Base-by-base conservation (phyloP, 306 rosid species). In the Castanospermum australe region DNA sequence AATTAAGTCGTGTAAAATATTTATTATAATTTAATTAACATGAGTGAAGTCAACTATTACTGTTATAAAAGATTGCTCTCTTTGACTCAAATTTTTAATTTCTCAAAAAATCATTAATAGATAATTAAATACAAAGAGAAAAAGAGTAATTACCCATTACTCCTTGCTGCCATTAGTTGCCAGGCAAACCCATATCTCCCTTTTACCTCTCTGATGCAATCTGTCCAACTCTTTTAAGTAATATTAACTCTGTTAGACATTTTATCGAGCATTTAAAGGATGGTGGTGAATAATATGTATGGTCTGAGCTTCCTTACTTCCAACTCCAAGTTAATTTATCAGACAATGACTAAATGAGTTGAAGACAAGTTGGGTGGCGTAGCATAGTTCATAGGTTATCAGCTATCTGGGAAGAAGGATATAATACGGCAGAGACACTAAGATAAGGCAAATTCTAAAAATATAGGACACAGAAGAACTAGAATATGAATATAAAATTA, bases 91-190 rank as follows among this genome's bases (percentile, higher is more conserved):
- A n/a, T n/a, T n/a, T n/a, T n/a, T n/a, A n/a, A n/a, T n/a, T n/a
- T n/a, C n/a, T n/a, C n/a, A n/a, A n/a, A n/a, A n/a, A n/a, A n/a
- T n/a, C n/a, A n/a, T n/a, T n/a, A n/a, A n/a, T n/a, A n/a, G n/a
- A n/a, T n/a, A n/a, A n/a, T n/a, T n/a, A n/a, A n/a, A n/a, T n/a
- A n/a, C n/a, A n/a, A n/a, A n/a, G n/a, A n/a, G n/a, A n/a, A n/a
- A n/a, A n/a, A n/a, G n/a, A n/a, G n/a, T 21, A 66, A 48, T 67
- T 89, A 92, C 79, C 85, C 94, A 22, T 70, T 92, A 59, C 82
- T 90, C 67, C 69, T 73, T 24, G 69, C 89, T 42, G 92, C 97
- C 73, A 54, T 79, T 44, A 45, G 60, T 47, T 82, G 63, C 88
- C 92, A 47, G 91, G 94, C 33, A 79, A 78, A 5, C 25, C 73